Base-by-base conservation (phyloP, 257 asterid species). In the Euphrasia confusa region DNA sequence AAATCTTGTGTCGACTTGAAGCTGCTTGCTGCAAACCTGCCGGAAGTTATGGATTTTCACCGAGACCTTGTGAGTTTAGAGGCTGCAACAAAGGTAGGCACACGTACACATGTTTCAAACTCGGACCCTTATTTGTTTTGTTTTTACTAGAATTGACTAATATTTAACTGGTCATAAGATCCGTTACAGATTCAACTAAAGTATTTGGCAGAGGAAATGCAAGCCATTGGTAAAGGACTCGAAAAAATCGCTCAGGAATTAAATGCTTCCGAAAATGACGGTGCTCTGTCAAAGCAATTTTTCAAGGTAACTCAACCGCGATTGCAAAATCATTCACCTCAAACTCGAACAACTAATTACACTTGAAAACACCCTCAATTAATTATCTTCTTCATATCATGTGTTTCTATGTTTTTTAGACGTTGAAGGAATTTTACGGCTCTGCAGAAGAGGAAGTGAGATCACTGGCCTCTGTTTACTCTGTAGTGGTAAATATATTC, bases 131-230 rank as follows among this genome's bases (percentile, higher is more conserved):
- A 21, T 40, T 44, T 21, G 24, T 21, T 18, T 40, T 26, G 24
- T 12, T 21, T 42, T 48, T 53, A 32, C 54, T 58, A 7, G 44
- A 60, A 49, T 45, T 45, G 48, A 42, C 48, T 14, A 13, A 56
- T 72, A 65, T 50, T 68, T 60, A 76, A 63, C 45, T 40, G 66
- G 37, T 58, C 21, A 47, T 63, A 13, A 35, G 62, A 60, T 62
- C 42, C 32, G 60, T 14, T 76, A 75, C 88, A 90, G 97, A 68
- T 85, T 73, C 97, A 90, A 65, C 69, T 85, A 30, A 90, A 90
- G 80, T 82, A 74, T 74, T 78, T 87, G 78, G 93, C 96, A 5
- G 95, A 83, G 82, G 97, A 90, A 85, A 90, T 87, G 97, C 95
- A 81, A 72, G 84, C 95, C 49, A 68, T 87, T 60, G 71, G 65